Conservation (phyloP, 805 yeast species). For the Candida railenensis region DNA sequence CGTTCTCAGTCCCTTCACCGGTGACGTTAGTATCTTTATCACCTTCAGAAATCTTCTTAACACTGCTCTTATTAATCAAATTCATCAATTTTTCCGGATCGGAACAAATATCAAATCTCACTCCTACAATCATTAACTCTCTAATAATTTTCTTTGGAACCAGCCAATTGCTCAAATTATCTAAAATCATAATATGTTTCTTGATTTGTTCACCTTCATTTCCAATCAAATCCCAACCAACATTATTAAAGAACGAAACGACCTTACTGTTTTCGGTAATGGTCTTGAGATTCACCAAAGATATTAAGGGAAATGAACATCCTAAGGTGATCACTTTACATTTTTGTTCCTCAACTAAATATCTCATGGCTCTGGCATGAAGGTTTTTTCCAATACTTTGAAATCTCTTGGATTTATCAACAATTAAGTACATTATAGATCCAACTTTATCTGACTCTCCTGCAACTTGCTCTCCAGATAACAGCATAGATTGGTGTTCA, state of each 20-base stretch:
- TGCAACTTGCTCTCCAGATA: not conserved
- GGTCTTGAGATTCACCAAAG: conserved; percentile 22
- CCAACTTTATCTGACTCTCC: conserved; percentile 30
- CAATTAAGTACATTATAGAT: conserved; percentile 45
- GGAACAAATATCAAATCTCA: conserved; percentile 54
- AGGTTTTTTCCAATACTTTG: conserved; percentile 57
- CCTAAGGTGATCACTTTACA: conserved; percentile 45
- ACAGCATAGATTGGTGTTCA: conserved; percentile 16
- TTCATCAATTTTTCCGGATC: conserved; percentile 40
- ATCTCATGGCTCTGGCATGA: conserved; percentile 51
- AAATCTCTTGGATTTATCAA: conserved; percentile 51
- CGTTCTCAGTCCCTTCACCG: not conserved
- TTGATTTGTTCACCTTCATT: conserved; percentile 14
- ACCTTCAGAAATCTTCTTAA: conserved; percentile 7
- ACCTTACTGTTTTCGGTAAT: conserved; percentile 19
- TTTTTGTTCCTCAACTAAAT: conserved; percentile 42
- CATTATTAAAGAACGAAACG: conserved; percentile 32
- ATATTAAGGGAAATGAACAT: conserved; percentile 46
- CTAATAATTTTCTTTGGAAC: conserved; percentile 54
- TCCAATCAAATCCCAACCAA: conserved; percentile 39
- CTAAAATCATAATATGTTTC: conserved; percentile 40
- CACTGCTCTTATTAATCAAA: conserved; percentile 26
- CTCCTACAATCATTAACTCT: conserved; percentile 56
- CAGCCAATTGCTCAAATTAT: conserved; percentile 45
- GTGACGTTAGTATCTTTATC: not conserved